Evolutionary conservation across 139 green algal genomes (phyloP).

Genomic region (Parachlorella kessleri): DNA sequence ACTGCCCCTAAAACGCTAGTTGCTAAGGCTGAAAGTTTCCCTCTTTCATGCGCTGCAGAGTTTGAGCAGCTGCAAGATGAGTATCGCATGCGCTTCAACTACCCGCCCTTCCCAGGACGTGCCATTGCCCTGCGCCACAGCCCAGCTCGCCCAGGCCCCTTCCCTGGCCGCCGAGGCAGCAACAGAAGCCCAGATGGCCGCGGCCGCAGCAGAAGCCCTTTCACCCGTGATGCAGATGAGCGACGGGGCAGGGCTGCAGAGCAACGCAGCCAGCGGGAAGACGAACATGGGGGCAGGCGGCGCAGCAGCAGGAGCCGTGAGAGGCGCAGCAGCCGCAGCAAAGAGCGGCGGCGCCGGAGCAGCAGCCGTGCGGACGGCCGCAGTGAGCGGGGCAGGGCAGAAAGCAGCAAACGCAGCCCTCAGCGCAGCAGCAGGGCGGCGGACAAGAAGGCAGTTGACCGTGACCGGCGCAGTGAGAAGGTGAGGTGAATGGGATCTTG

Average conservation of each 20-base stretch:
- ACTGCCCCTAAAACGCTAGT: too few relatives aligned
- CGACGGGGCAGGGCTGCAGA: too few relatives aligned
- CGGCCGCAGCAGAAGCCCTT: too few relatives aligned
- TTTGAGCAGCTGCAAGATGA: conserved; percentile 40
- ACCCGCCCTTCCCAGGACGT: not conserved
- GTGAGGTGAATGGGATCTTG: too few relatives aligned
- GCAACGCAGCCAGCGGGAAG: not conserved
- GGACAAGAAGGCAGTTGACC: too few relatives aligned
- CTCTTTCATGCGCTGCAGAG: conserved; percentile 11
- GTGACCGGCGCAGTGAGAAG: too few relatives aligned
- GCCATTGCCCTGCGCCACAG: not conserved
- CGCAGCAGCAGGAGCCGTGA: not conserved
- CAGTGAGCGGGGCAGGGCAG: too few relatives aligned
- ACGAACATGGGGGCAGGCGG: not conserved
- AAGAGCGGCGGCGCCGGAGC: not conserved
- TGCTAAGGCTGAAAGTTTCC: too few relatives aligned
- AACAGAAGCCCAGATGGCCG: too few relatives aligned
- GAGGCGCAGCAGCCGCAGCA: conserved; percentile 1
- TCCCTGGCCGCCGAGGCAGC: too few relatives aligned
- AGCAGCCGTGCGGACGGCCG: not conserved
- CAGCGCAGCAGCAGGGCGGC: not conserved
- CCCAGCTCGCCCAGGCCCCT: too few relatives aligned
- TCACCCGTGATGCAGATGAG: too few relatives aligned
- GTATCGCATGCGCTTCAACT: not conserved
- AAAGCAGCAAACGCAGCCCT: conserved; percentile 20